phyloP scores from a whole-genome alignment of 257 asterid genomes.

The Solanum gandarillasii region DNA sequence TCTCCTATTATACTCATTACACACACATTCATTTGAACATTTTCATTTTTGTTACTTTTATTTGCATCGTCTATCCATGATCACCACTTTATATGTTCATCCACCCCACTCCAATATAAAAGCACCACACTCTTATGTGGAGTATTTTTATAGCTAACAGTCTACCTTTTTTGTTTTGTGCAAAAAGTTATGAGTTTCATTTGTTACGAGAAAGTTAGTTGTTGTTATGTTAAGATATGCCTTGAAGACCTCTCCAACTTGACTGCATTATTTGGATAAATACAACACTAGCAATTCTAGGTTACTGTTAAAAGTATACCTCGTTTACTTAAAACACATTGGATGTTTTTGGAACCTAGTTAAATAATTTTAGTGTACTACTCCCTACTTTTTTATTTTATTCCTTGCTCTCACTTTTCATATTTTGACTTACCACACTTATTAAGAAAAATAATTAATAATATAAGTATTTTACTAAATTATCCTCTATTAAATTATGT shows the following conservation, averaged over 20 bases:
- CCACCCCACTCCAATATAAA: not conserved
- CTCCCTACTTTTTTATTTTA: not conserved
- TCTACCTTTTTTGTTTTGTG: not conserved
- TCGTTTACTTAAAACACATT: not conserved
- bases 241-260: not conserved
- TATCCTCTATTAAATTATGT: too few relatives aligned
- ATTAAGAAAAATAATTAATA: too few relatives aligned
- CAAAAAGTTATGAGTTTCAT: not conserved
- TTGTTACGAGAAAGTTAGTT: not conserved
- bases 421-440: too few relatives aligned
- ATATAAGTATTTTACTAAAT: too few relatives aligned
- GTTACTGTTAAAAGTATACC: not conserved
- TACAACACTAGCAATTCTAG: not conserved
- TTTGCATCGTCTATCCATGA: not conserved
- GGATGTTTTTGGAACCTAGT: not conserved
- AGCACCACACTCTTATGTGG: not conserved
- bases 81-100: not conserved
- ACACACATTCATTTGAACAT: not conserved
- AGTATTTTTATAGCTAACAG: not conserved
- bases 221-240: not conserved
- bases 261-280: not conserved
- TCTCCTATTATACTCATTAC: too few relatives aligned
- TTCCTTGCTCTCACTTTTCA: too few relatives aligned
- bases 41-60: too few relatives aligned
- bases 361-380: not conserved